A percentile compares a stretch with the other conserved stretches of the same genome.
Conservation (phyloP, 2,329 filamentous ascomycete genomes). For the Verruconis gallopava region DNA sequence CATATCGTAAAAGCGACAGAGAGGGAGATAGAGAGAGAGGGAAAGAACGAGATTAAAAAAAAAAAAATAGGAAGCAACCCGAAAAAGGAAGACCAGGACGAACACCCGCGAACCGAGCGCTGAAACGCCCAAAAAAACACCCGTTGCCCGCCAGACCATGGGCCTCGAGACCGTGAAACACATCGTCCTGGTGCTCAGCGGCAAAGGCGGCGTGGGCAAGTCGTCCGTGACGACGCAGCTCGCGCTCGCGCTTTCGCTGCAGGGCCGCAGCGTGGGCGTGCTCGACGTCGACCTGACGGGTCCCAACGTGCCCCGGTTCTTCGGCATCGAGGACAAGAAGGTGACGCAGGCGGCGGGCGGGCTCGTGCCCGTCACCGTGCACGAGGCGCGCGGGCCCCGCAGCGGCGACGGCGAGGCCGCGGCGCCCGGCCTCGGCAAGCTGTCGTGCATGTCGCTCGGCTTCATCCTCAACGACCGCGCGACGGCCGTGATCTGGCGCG, state of each 20-base stretch:
- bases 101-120: too few relatives aligned
- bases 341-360: conserved; percentile 84
- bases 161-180: conserved; percentile 22
- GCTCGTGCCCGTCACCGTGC: conserved; percentile 82
- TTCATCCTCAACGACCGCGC: conserved; percentile 74
- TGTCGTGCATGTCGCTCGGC: conserved; percentile 83
- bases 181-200: conserved; percentile 75
- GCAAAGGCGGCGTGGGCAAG: conserved; percentile 96
- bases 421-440: conserved; percentile 38
- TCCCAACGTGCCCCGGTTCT: conserved; percentile 89
- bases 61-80: too few relatives aligned
- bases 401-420: conserved; percentile 8
- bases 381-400: conserved; percentile 37
- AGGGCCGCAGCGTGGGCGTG: conserved; percentile 82
- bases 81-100: too few relatives aligned
- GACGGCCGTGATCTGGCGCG: conserved; percentile 93
- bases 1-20: too few relatives aligned
- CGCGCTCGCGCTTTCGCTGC: conserved; percentile 72
- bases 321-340: conserved; percentile 77
- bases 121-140: too few relatives aligned
- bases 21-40: too few relatives aligned
- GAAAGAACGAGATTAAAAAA: too few relatives aligned
- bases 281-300: conserved; percentile 94
- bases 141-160: too few relatives aligned
- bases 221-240: conserved; percentile 96